Conservation (phyloP, 352 stramenopile genomes). For the Globisporangium cylindrosporum region DNA sequence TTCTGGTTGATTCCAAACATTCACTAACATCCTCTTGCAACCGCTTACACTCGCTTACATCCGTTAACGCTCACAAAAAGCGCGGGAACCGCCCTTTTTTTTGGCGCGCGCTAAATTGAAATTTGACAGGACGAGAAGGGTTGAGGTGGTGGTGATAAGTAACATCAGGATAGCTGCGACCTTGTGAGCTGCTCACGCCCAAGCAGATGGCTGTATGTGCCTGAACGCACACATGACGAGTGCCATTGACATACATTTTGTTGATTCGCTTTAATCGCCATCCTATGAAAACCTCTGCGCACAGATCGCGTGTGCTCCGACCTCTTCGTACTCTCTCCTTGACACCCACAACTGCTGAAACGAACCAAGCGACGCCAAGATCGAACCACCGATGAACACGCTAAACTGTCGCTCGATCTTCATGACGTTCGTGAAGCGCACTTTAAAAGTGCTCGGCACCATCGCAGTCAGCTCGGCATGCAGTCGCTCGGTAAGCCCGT, state of each 20-base stretch:
- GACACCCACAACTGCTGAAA: constrained; percentile 90
- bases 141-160: neutral
- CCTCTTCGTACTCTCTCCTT: constrained; percentile 82
- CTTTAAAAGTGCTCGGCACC: constrained; percentile 83
- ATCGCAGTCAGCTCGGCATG: constrained; percentile 73
- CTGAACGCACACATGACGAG: neutral
- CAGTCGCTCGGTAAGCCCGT: constrained; percentile 76
- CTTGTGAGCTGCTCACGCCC: neutral
- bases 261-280: neutral
- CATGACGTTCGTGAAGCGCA: constrained; percentile 80
- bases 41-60: neutral
- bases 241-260: neutral
- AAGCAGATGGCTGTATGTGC: neutral
- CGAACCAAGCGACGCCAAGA: constrained; percentile 82
- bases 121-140: neutral
- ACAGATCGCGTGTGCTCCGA: constrained; percentile 62
- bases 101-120: neutral
- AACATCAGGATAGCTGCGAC: neutral
- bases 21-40: neutral
- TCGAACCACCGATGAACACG: constrained; percentile 85
- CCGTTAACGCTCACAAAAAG: constrained; percentile 7
- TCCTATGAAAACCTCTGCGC: constrained; percentile 60
- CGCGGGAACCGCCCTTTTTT: constrained; percentile 11
- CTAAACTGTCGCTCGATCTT: constrained; percentile 87
- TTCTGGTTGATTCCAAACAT: neutral